phyloP scores from a whole-genome alignment of 495 filamentous ascomycete genomes.

The Penicillium desertorum region DNA sequence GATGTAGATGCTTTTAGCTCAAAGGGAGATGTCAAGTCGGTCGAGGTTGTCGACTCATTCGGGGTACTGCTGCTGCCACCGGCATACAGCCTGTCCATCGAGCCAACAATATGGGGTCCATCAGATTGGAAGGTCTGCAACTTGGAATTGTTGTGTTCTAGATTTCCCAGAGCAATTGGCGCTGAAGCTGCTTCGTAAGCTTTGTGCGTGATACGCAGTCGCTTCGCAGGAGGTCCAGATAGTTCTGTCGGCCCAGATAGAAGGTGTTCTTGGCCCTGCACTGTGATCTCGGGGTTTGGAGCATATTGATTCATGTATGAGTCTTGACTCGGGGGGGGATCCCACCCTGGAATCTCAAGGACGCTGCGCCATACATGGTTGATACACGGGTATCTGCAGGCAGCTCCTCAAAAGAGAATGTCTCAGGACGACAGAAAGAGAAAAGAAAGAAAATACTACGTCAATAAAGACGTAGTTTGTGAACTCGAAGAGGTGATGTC shows the following conservation, averaged over 20 bases:
- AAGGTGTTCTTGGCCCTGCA: background rate
- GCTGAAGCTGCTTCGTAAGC: conserved; percentile 8
- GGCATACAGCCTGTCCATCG: conserved; percentile 18
- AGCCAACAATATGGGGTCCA: background rate
- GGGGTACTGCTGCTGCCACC: conserved; percentile 30
- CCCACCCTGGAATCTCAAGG: conserved; percentile 17
- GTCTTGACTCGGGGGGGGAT: conserved; percentile 9
- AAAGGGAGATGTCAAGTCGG: conserved; percentile 28
- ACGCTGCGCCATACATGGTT: conserved; percentile 19
- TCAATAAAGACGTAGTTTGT: background rate
- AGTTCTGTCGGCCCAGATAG: conserved; percentile 4
- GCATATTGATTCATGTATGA: conserved; percentile 19
- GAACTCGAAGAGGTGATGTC: background rate
- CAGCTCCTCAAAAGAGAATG: background rate
- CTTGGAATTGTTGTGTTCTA: background rate
- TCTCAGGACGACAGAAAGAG: background rate
- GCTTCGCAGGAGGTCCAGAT: conserved; percentile 23
- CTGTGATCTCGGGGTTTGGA: conserved; percentile 10
- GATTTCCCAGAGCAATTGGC: conserved; percentile 5
- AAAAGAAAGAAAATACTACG: background rate
- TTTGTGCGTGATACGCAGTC: conserved; percentile 18
- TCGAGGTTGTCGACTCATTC: conserved; percentile 32
- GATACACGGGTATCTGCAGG: conserved; percentile 13
- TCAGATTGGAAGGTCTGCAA: conserved; percentile 5
- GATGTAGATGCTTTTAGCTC: conserved; percentile 33